Percentiles rank a stretch among this genome's conserved stretches.
Conservation (phyloP, 306 rosid species). For the Cucurbita moschata region DNA sequence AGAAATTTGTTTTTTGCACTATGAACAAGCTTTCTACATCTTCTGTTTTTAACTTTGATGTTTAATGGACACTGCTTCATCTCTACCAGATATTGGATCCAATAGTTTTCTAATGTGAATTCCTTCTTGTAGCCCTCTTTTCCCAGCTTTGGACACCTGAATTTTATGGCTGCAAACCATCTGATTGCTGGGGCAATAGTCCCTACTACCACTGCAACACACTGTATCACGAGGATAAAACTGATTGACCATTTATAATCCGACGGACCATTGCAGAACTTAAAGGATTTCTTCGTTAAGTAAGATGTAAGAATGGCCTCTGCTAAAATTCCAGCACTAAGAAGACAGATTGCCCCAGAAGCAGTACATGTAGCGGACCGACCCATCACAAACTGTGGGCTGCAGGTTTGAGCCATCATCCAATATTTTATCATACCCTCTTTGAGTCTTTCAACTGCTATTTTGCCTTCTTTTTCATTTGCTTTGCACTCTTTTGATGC, state of each 20-base stretch:
- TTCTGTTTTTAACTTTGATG: constrained; percentile 21
- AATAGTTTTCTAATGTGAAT: constrained; percentile 47
- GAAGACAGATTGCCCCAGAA: constrained; percentile 66
- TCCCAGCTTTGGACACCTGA: constrained; percentile 35
- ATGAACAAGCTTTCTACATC: constrained; percentile 37
- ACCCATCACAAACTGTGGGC: constrained; percentile 82
- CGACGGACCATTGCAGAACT: constrained; percentile 48
- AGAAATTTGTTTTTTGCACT: constrained; percentile 22
- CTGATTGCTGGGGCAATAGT: constrained; percentile 68
- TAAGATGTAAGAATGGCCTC: constrained; percentile 51
- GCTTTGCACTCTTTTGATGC: constrained; percentile 25
- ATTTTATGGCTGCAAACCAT: constrained; percentile 55
- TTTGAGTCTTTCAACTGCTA: constrained; percentile 15
- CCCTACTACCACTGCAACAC: constrained; percentile 50
- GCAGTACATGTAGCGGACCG: constrained; percentile 80
- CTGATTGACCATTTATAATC: constrained; percentile 70
- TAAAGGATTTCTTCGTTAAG: constrained; percentile 36
- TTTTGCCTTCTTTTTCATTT: background rate
- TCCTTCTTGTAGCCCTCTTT: constrained; percentile 8
- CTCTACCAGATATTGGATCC: constrained; percentile 35
- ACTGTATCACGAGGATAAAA: constrained; percentile 49
- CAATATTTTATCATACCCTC: constrained; percentile 38
- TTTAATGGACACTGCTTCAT: constrained; percentile 41
- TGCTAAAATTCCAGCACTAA: constrained; percentile 39
- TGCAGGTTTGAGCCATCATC: constrained; percentile 79